Base-by-base conservation (phyloP, 306 rosid genomes). In the Datisca glomerata region DNA sequence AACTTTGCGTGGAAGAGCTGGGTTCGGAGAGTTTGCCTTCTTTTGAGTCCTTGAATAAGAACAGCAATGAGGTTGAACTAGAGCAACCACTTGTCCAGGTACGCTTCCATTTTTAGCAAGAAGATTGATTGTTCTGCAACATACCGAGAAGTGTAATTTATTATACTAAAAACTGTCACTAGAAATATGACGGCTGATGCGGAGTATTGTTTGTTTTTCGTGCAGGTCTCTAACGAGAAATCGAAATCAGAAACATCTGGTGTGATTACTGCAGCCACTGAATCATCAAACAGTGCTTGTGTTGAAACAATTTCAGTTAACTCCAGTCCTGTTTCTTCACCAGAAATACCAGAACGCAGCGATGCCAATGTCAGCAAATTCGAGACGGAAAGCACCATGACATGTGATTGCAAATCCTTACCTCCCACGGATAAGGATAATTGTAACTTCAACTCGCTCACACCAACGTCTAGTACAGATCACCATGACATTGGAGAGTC, bases 31-130 rank as follows among this genome's bases (percentile, higher is more conserved):
- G 58, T 11, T 17, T n/a, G n/a, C n/a, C 1, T 21, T 34, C 21
- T 17, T 36, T 33, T 3, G 56, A 50, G 33, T 21, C 56, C 8
- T 1, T 6, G 15, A 55, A 32, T 16, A 61, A 64, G 15, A 37
- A 51, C 22, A 59, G 16, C 23, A 57, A 57, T 52, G 66, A 54
- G 21, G 53, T 56, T 49, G n/a, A n/a, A n/a, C n/a, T 20, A 33
- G 62, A 53, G 19, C 45, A 49, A 33, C 45, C 16, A 18, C 41
- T 22, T 38, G 12, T 51, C 22, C 75, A 83, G 97, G 97, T 83
- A 69, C 51, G 60, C 34, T 8, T 52, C 28, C 43, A 36, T 44
- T 28, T 32, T 22, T 34, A 31, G 34, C 18, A 25, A 24, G 18
- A 19, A 47, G 28, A n/a, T 48, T 33, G 18, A 28, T 31, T 49